Percentiles rank a stretch among this genome's conserved stretches.
phyloP scores from a whole-genome alignment of 345 rosid species.

The Firmiana major region DNA sequence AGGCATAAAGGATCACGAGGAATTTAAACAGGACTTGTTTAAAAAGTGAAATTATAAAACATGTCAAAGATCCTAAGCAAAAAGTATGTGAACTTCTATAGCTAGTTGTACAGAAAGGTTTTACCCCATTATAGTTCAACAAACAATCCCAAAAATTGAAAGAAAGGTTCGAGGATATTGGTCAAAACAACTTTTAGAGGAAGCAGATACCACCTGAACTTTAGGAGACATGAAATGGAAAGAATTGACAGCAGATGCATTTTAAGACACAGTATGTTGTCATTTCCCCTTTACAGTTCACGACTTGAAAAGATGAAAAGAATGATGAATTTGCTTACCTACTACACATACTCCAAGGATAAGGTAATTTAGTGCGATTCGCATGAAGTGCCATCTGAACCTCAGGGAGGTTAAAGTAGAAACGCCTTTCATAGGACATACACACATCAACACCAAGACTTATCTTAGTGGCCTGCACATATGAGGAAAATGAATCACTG shows the following conservation, averaged over 20 bases:
- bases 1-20: background rate
- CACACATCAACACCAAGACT: conserved; percentile 87
- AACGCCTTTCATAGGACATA: conserved; percentile 53
- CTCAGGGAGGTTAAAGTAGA: conserved; percentile 81
- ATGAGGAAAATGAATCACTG: background rate
- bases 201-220: background rate
- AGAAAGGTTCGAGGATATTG: background rate
- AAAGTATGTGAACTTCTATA: too few species aligned
- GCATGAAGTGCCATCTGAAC: conserved; percentile 95
- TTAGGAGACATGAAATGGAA: background rate
- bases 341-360: conserved; percentile 81
- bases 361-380: conserved; percentile 60
- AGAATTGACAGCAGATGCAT: background rate
- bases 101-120: too few species aligned
- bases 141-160: background rate
- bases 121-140: too few species aligned
- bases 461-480: conserved; percentile 59
- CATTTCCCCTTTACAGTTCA: background rate
- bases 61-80: background rate
- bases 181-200: too few species aligned
- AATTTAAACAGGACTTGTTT: background rate
- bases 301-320: background rate
- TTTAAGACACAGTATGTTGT: background rate
- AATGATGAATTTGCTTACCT: conserved; percentile 32
- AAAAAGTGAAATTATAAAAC: background rate